Evolutionary conservation across 2,329 filamentous ascomycete genomes (phyloP), one percentile per base, ranked within the genome.

Genomic region (Fusarium brachygibbosum): DNA sequence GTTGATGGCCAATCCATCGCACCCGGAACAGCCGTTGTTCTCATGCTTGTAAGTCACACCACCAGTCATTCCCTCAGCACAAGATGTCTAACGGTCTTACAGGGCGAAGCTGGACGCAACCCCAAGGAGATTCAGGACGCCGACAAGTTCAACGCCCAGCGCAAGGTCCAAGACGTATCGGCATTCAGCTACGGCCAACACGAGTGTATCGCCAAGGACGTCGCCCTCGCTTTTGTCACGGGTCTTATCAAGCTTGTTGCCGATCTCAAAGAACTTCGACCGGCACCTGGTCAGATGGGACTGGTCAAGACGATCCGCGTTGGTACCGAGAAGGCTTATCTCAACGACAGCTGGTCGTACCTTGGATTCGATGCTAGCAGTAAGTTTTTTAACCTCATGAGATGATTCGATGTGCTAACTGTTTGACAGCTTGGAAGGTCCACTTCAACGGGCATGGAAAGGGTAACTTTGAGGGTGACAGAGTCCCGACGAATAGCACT

Each of bases 291-390:
- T 1, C 76, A 77, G 48, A 84, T 84, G 79, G 83, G 83, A 2
- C 57, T 74, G 46, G 79, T 84, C 63, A 84, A 84, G 78, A 82
- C 79, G 1, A 80, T 85, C 69, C 70, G 67, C 1, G 74, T 82
- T 17, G 79, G 76, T 12, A 69, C 74, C 1, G 78, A 83, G 65
- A 81, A 79, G 67, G 78, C 76, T 11, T 85, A 83, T 56, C 77
- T 84, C 21, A 83, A 84, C 58, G 82, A 85, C 45, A 83, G 80
- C 67, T 85, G 83, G 81, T 83, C 82, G 2, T 81, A 80, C 46
- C 77, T 85, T 17, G 76, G 76, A 32, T 80, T 80, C 16, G 81
- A 84, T 63, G 79, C 81, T 3, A 83, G 79, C 63, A 84, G 83
- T 85, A 80, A 80, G 81, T 78, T 25, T 44, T 10, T 14, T 7